Evolutionary conservation across 1,139 yeast species (phyloP), one percentile per base, ranked within the genome.

Genomic region (Hanseniaspora sp.): DNA sequence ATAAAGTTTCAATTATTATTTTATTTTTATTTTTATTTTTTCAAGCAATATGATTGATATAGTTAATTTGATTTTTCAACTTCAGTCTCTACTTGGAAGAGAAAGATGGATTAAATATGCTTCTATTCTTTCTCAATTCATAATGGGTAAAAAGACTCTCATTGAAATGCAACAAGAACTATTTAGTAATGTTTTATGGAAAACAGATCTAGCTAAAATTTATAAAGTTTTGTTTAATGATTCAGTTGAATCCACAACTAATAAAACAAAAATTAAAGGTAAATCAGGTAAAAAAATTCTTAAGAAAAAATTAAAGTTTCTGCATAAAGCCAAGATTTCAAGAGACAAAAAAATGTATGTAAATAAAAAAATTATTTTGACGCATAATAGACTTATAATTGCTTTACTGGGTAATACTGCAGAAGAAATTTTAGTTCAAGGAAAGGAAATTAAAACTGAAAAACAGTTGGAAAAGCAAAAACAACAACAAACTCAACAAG

Each of bases 71-170:
- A 40, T 51, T 23, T 51, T 51, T 33, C 54, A 51, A 17, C 49
- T 51, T 13, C 54, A 51, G n/a, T 40, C 54, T 18, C 43, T 51
- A 3, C 41, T 51, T 41, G 96, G 96, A 0, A 71, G 73, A 56
- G 69, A 70, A 11, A 76, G 79, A 58, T 90, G 98, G 98, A 92
- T 84, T 60, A 77, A 78, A 57, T 90, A 90, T 67, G 92, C 95
- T 59, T 86, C 83, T 58, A 75, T 86, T 7, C 74, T 90, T 40
- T 81, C 94, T 57, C 71, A 78, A 54, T 90, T 86, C 61, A 73
- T 90, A 41, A 77, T 86, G 52, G 96, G 95, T 5, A 82, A 82
- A 64, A 71, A 88, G 28, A 84, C 95, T 6, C 75, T 96, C 57
- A 69, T 70, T 37, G 98, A 92, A 67, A 74, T 90, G 58, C 59